Base-by-base conservation (phyloP, 2,329 filamentous ascomycete species). In the Cladosporium sp. region DNA sequence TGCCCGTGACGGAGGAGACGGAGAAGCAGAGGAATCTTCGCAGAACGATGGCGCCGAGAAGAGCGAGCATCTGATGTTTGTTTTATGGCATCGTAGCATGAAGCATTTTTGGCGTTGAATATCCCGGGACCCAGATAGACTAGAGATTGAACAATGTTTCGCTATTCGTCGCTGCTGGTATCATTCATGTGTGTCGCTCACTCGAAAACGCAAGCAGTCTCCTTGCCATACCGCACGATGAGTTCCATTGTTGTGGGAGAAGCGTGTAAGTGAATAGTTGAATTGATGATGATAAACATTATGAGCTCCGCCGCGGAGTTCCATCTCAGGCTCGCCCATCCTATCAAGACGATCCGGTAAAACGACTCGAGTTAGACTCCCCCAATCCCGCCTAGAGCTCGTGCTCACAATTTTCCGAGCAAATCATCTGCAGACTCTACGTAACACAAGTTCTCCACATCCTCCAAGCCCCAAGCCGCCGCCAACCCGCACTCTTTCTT, bases 1-100 rank as follows among this genome's bases (percentile, higher is more conserved):
- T 99, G 64, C 84, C 84, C 15, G 76, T 80, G 6, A 74, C 77
- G 66, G 78, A 76, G 66, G 78, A 78, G 70, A 80, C 75, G 61
- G 77, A 80, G 70, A 78, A 79, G 69, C 70, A 78, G 70, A 76
- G 73, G 73, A 77, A 80, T 66, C 64, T 82, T 66, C 69, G 79
- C 63, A 71, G 79, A 67, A 81, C 78, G n/a, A 80, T 80, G 76
- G 79, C 78, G 62, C 77, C 78, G 12, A 71, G 78, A 63, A 69
- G 78, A 61, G 77, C 77, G 25, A 79, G 76, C 71, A 79, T 79
- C 55, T 79, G 62, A 66, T 15, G 7, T 17, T 51, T 28, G 12
- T 25, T 43, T 5, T 12, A 37, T 50, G 34, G 47, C 47, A 50
- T 34, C 30, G 47, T 50, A 36, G 45, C 45, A 15, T 50, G 36